phyloP scores from a whole-genome alignment of 1,139 yeast species.

The Debaryomycetaceae sp. region DNA sequence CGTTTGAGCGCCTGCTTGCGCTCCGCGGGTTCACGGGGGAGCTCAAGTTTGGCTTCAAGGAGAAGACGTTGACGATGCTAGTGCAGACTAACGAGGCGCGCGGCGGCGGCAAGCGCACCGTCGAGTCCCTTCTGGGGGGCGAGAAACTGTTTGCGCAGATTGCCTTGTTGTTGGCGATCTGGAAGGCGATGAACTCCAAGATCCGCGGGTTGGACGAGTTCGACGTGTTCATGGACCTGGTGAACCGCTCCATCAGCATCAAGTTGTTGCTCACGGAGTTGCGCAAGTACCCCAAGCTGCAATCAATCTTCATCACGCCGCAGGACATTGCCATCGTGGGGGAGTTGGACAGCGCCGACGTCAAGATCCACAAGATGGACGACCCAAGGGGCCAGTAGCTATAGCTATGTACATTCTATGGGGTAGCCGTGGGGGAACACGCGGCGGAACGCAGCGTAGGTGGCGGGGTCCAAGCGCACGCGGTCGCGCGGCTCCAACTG shows the following conservation, averaged over 20 bases:
- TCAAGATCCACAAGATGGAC: constrained; percentile 67
- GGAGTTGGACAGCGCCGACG: constrained; percentile 57
- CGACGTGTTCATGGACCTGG: constrained; percentile 97
- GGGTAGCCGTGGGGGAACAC: no score
- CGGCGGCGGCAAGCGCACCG: constrained; percentile 55
- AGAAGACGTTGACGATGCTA: constrained; percentile 48
- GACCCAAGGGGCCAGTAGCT: constrained; percentile 38
- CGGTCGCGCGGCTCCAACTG: no score
- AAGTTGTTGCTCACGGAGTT: constrained; percentile 69
- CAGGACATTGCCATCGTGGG: constrained; percentile 82
- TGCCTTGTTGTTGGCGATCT: constrained; percentile 79
- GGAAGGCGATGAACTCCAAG: constrained; percentile 88
- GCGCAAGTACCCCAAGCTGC: constrained; percentile 59
- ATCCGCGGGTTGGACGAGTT: constrained; percentile 93
- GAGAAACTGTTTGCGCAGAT: constrained; percentile 94
- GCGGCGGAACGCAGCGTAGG: no score
- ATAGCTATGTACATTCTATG: constrained; percentile 1
- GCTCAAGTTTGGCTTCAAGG: constrained; percentile 55
- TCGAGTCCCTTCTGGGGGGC: constrained; percentile 90
- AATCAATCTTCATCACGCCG: constrained; percentile 91
- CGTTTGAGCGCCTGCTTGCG: constrained; percentile 56
- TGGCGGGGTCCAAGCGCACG: no score
- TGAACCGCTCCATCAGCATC: constrained; percentile 79
- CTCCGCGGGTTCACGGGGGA: constrained; percentile 75
- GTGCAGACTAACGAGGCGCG: constrained; percentile 48